These are phyloP conservation scores for Solanum corneliomulleri DNA, from an alignment of 257 asterid species.

Conservation along the genomic window DNA sequence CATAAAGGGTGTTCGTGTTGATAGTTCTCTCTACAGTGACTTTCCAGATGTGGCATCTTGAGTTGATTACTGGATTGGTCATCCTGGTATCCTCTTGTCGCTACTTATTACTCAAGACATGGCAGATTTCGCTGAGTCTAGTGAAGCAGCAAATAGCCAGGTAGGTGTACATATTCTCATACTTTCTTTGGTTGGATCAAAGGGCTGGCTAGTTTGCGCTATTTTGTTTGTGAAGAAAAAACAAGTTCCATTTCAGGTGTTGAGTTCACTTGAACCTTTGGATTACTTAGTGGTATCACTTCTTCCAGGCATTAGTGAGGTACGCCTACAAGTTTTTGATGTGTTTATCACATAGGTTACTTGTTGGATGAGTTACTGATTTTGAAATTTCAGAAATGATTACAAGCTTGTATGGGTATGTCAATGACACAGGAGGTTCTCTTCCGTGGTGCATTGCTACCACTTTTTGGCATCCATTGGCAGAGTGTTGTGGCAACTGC, in stretches of 20 bases:
- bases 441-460: constrained; percentile 80
- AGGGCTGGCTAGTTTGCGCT: neutral
- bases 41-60: constrained; percentile 65
- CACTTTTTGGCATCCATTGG: constrained; percentile 53
- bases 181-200: neutral
- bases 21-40: constrained; percentile 32
- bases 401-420: neutral
- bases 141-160: constrained; percentile 82
- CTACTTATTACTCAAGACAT: constrained; percentile 47
- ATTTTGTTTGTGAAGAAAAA: neutral
- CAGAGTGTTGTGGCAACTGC: constrained; percentile 45
- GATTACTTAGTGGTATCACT: constrained; percentile 75
- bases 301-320: constrained; percentile 87
- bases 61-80: constrained; percentile 61
- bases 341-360: neutral
- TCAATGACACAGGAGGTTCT: constrained; percentile 56
- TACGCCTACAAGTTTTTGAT: neutral
- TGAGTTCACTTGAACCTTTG: constrained; percentile 63
- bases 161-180: constrained; percentile 35
- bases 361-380: no score
- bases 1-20: neutral
- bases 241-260: constrained; percentile 37
- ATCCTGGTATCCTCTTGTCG: constrained; percentile 65
- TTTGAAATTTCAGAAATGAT: neutral
- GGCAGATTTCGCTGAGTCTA: constrained; percentile 82